Conservation (phyloP, 2,329 filamentous ascomycete genomes). For the Aspergillus sp. region DNA sequence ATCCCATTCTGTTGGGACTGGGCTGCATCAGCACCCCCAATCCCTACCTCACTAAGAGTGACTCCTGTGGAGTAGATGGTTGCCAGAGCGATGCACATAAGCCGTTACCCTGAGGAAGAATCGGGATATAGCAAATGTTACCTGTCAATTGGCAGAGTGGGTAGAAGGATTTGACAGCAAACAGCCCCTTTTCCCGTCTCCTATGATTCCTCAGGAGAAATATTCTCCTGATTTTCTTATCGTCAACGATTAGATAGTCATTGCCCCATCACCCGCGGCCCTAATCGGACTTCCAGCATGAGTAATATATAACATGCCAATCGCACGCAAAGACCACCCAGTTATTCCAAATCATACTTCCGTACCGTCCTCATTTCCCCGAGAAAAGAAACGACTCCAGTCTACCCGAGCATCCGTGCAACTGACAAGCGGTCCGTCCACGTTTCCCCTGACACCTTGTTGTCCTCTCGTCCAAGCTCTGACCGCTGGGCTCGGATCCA, state of each 20-base stretch:
- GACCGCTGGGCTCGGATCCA: constrained; percentile 4
- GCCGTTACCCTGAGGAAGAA: neutral
- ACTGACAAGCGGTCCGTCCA: constrained; percentile 2
- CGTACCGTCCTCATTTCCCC: neutral
- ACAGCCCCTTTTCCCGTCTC: neutral
- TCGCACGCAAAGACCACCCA: neutral
- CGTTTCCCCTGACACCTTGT: constrained; percentile 1
- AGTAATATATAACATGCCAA: neutral
- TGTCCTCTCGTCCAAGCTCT: neutral
- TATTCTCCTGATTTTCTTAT: neutral
- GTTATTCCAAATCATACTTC: neutral
- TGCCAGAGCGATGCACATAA: neutral
- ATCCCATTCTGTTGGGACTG: neutral
- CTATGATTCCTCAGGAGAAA: neutral
- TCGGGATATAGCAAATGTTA: neutral
- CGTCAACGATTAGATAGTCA: neutral
- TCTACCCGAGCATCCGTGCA: neutral
- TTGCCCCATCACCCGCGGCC: neutral
- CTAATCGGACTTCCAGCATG: neutral
- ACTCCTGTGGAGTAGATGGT: neutral
- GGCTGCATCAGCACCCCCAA: no score
- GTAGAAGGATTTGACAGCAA: neutral
- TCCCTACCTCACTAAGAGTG: no score
- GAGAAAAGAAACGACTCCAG: neutral
- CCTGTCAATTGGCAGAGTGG: neutral